Evolutionary conservation across 2,329 filamentous ascomycete species (phyloP).

Genomic region (Aspergillus spinulosporus): DNA sequence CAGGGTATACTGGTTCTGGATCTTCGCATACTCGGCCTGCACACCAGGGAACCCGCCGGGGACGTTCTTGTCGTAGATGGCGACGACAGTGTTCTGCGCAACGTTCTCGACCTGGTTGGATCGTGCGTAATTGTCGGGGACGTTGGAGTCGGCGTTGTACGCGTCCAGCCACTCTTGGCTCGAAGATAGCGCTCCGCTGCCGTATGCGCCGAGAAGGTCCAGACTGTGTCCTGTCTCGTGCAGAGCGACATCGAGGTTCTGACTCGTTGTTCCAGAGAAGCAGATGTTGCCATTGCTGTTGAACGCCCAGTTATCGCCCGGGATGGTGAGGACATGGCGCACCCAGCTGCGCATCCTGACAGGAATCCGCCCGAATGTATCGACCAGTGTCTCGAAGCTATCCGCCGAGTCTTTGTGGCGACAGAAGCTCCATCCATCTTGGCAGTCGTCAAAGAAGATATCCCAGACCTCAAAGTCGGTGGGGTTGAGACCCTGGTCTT

Average conservation of each 20-base stretch:
- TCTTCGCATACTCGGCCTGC: conserved; percentile 4
- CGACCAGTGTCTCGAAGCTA: neutral
- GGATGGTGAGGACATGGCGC: conserved; percentile 11
- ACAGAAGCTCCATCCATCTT: conserved; percentile 10
- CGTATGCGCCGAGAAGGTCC: conserved; percentile 12
- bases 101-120: conserved; percentile 14
- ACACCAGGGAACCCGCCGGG: conserved; percentile 10
- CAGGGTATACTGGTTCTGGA: conserved; percentile 10
- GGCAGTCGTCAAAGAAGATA: conserved; percentile 9
- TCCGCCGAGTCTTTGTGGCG: conserved; percentile 5
- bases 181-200: neutral
- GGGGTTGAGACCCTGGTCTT: conserved; percentile 6
- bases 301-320: conserved; percentile 11
- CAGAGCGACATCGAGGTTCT: conserved; percentile 8
- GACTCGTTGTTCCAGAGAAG: conserved; percentile 1
- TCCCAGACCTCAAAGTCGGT: conserved; percentile 15
- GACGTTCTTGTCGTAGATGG: conserved; percentile 7
- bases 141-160: conserved; percentile 5
- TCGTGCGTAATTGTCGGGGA: conserved; percentile 11
- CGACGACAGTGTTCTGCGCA: conserved; percentile 14
- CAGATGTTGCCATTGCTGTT: conserved; percentile 12
- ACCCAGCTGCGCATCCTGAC: conserved; percentile 16
- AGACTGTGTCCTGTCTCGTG: conserved; percentile 13
- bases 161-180: conserved; percentile 7
- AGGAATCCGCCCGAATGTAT: conserved; percentile 6